Percentiles rank a stretch among this genome's conserved stretches.
These are phyloP conservation scores for Macrotyloma uniflorum DNA, from an alignment of 306 rosid genomes.

Conservation along the genomic window DNA sequence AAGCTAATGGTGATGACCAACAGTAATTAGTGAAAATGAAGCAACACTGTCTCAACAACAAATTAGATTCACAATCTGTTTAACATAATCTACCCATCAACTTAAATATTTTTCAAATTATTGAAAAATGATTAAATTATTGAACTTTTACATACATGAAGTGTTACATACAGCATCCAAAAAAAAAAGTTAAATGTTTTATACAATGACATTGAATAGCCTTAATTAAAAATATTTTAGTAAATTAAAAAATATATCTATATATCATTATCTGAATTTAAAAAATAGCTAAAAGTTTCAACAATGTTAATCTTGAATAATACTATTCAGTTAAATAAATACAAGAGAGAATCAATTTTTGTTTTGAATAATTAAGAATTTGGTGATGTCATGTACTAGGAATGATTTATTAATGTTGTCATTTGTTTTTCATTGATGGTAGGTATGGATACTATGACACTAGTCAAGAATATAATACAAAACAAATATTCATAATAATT, in stretches of 20 bases:
- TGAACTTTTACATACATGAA: no score
- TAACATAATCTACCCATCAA: no score
- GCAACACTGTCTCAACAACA: no score
- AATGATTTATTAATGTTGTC: background rate
- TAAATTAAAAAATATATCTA: background rate
- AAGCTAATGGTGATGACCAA: background rate
- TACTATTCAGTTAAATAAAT: background rate
- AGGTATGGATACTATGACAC: background rate
- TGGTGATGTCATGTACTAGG: background rate
- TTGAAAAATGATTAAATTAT: background rate
- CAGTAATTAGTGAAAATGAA: no score
- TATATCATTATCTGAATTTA: background rate
- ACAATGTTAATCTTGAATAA: background rate
- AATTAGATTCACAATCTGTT: no score
- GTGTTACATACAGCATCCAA: no score
- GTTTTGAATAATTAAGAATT: background rate
- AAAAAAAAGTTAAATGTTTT: no score
- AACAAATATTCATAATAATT: no score
- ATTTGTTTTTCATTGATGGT: background rate
- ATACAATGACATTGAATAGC: background rate
- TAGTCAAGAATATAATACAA: no score
- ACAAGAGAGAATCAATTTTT: background rate
- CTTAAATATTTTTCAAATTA: background rate
- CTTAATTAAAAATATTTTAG: background rate
- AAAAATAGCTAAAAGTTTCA: background rate